Base-by-base conservation (phyloP, 768 basidiomycete species). In the Coprinopsis sp. region DNA sequence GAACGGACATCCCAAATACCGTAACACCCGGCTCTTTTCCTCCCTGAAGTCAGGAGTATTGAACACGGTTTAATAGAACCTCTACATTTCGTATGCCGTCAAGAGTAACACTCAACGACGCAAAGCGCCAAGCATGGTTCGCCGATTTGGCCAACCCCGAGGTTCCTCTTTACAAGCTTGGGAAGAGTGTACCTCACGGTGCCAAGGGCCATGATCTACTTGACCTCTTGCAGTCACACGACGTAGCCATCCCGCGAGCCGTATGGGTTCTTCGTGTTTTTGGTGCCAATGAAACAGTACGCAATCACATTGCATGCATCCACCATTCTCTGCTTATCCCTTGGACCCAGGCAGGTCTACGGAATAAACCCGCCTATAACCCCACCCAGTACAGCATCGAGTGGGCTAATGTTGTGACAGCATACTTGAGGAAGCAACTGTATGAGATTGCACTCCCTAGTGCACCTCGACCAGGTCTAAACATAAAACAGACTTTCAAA, bases 251-350 rank as follows among this genome's bases (percentile, higher is more conserved):
- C 27, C 74, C 84, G 1, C 76, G 91, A 36, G 91, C 91, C 3
- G 80, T 91, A 6, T 93, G 91, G 91, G 87, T 91, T 59, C 70
- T 92, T 22, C 78, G 90, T 16, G 88, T 91, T 3, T 80, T 91
- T 55, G 91, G 91, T 21, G 88, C 84, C 16, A 91, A 91, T 54
- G 91, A 93, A 65, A 88, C 86, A 39, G 88, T 89, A 58, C 37
- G 68, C 49, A 13, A 13, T 25, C 34, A 18, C 29, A 5, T 29
- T 27, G n/a, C 24, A 27, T 21, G 19, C 10, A 16, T 8, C 1
- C 8, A 11, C 25, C 28, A 27, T 16, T 11, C 11, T 22, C 21
- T 4, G 19, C 37, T 39, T 22, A 44, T 19, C 1, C 50, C 25
- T 39, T 40, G 36, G 19, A n/a, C 19, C 23, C 51, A 87, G 87